These are phyloP conservation scores for Picea abies DNA, from an alignment of 83 land plant species.

Conservation along the genomic window DNA sequence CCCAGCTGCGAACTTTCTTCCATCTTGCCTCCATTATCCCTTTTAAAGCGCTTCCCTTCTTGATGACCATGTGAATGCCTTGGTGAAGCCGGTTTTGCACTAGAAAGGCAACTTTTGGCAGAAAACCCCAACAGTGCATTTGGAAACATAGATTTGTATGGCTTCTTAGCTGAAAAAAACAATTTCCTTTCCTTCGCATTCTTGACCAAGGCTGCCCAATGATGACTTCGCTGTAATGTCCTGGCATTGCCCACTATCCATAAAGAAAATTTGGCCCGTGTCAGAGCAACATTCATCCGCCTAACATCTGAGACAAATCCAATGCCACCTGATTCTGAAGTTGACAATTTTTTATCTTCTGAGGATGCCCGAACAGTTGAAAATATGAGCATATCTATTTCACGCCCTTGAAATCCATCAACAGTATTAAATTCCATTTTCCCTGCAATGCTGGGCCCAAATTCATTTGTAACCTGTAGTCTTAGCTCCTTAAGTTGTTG, in stretches of 20 bases:
- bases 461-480: conserved; percentile 47
- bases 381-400: conserved; percentile 33
- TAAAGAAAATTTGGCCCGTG: conserved; percentile 78
- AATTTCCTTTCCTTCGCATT: conserved; percentile 76
- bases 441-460: conserved; percentile 51
- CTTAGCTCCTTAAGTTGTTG: conserved; percentile 69
- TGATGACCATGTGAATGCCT: not conserved
- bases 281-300: conserved; percentile 92
- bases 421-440: conserved; percentile 94
- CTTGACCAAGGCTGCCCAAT: conserved; percentile 78
- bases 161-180: conserved; percentile 42
- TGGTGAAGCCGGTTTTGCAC: not conserved
- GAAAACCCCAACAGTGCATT: not conserved
- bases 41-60: conserved; percentile 1
- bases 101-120: not conserved
- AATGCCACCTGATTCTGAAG: conserved; percentile 39
- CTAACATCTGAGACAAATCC: conserved; percentile 98
- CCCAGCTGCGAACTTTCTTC: not conserved
- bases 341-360: conserved; percentile 14
- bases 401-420: conserved; percentile 11
- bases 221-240: conserved; percentile 56
- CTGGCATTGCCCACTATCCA: conserved; percentile 91
- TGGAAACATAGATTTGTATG: conserved; percentile 51
- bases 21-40: not conserved
- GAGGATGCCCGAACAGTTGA: conserved; percentile 85